Percentiles rank a stretch among this genome's conserved stretches.
Evolutionary conservation across 2,329 filamentous ascomycete genomes (phyloP).

Genomic region (Neonectria magnoliae): DNA sequence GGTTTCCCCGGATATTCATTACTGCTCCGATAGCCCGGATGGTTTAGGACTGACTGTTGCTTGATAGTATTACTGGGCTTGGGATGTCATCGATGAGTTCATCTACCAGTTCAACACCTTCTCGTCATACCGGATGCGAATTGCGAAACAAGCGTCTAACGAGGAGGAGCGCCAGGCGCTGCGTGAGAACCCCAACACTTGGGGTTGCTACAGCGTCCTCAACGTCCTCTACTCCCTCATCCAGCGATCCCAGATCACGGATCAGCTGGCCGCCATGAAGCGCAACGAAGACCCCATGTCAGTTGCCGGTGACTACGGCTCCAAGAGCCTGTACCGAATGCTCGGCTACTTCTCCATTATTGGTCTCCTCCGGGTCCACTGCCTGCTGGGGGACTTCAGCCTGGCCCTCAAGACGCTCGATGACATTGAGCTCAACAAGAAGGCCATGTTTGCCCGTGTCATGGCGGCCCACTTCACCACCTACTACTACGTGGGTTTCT

Average conservation of each 20-base stretch:
- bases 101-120: slow-evolving; percentile 99
- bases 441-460: slow-evolving; percentile 99
- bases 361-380: slow-evolving; percentile 94
- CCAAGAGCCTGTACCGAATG: slow-evolving; percentile 96
- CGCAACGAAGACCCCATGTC: slow-evolving; percentile 87
- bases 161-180: slow-evolving; percentile 93
- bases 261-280: slow-evolving; percentile 95
- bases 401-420: slow-evolving; percentile 98
- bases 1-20: slow-evolving; percentile 51
- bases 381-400: slow-evolving; percentile 95
- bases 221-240: slow-evolving; percentile 99
- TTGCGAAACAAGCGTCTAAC: slow-evolving; percentile 84
- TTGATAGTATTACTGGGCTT: slow-evolving; percentile 94
- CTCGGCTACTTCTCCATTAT: slow-evolving; percentile 99
- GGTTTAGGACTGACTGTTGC: slow-evolving; percentile 32
- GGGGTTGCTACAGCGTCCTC: slow-evolving; percentile 99
- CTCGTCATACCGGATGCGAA: slow-evolving; percentile 93
- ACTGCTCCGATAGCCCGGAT: slow-evolving; percentile 22
- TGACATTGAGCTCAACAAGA: slow-evolving; percentile 99
- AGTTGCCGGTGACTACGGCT: slow-evolving; percentile 95
- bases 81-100: slow-evolving; percentile 99
- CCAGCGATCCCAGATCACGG: slow-evolving; percentile 96
- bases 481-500: slow-evolving; percentile 99
- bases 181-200: slow-evolving; percentile 97
- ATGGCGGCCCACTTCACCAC: slow-evolving; percentile 99